phyloP scores from a whole-genome alignment of 2,329 filamentous ascomycete species.

The Pleoardoris graminearum region DNA sequence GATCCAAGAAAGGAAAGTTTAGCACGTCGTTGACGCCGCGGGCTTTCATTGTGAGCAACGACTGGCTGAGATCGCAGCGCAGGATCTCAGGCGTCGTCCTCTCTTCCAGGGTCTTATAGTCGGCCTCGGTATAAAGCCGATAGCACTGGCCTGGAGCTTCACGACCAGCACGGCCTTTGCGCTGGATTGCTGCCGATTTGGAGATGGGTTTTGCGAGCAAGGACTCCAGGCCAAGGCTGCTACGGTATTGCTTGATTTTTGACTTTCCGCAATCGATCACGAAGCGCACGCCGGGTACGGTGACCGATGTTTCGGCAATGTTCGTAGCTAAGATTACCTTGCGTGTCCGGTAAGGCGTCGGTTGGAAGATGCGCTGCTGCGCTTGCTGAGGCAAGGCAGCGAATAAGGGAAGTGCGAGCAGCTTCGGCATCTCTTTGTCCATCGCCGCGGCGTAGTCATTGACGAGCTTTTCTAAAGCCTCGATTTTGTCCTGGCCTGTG shows the following conservation, averaged over 20 bases:
- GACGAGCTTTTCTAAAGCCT: constrained; percentile 75
- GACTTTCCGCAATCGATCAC: constrained; percentile 93
- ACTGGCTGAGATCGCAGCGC: constrained; percentile 82
- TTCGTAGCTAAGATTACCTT: constrained; percentile 95
- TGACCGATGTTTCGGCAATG: constrained; percentile 98
- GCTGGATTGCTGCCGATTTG: constrained; percentile 88
- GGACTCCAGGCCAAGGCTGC: constrained; percentile 83
- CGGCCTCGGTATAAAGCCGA: constrained; percentile 80
- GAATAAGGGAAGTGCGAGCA: constrained; percentile 78
- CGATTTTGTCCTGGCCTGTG: constrained; percentile 90
- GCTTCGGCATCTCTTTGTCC: constrained; percentile 72
- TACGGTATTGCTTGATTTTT: constrained; percentile 90
- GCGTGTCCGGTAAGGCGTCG: constrained; percentile 72
- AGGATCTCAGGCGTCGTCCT: constrained; percentile 86
- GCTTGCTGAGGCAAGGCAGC: constrained; percentile 85
- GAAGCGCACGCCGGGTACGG: constrained; percentile 87
- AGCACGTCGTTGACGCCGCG: constrained; percentile 81
- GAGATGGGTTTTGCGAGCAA: constrained; percentile 89
- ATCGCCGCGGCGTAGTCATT: constrained; percentile 77
- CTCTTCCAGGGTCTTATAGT: constrained; percentile 70
- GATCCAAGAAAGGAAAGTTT: constrained; percentile 82
- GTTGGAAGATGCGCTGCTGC: constrained; percentile 84
- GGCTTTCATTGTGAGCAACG: constrained; percentile 91
- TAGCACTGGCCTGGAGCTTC: constrained; percentile 90
- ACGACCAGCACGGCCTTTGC: constrained; percentile 88